Evolutionary conservation across 352 stramenopile genomes (phyloP).

Genomic region (Blastocystis sp.): DNA sequence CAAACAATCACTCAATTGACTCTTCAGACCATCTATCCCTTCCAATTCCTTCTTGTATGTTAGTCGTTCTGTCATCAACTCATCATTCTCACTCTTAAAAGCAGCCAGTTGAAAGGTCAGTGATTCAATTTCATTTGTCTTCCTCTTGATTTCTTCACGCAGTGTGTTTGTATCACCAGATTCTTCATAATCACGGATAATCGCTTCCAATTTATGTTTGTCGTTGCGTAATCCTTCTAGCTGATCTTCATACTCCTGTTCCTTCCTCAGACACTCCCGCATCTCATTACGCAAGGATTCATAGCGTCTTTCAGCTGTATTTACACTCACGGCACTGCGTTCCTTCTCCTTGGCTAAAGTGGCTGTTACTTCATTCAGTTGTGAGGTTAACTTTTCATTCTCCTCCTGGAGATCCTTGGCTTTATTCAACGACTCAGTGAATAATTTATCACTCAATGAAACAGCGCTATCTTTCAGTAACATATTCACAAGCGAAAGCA

Average conservation of each 20-base stretch:
- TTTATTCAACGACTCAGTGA: neutral
- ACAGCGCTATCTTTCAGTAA: neutral
- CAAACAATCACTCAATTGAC: conserved; percentile 71
- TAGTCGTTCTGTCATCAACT: conserved; percentile 75
- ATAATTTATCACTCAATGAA: neutral
- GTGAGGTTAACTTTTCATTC: neutral
- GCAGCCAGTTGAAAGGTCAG: conserved; percentile 73
- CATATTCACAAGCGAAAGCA: neutral
- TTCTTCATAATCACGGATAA: neutral
- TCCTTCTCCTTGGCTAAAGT: conserved; percentile 71
- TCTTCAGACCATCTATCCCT: conserved; percentile 72
- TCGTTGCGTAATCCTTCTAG: conserved; percentile 76
- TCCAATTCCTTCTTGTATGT: conserved; percentile 73
- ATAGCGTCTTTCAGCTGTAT: conserved; percentile 71
- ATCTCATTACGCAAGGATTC: conserved; percentile 75
- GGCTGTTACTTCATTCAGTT: neutral
- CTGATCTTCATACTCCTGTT: conserved; percentile 73
- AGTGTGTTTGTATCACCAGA: neutral
- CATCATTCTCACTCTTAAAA: conserved; percentile 75
- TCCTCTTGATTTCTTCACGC: neutral
- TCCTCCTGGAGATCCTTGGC: neutral
- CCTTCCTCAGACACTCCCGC: conserved; percentile 74
- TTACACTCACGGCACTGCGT: conserved; percentile 69
- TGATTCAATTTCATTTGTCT: conserved; percentile 73
- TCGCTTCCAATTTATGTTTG: conserved; percentile 28